Evolutionary conservation across 129 eudicot species (phyloP).

Genomic region (Artemisia tridentata): DNA sequence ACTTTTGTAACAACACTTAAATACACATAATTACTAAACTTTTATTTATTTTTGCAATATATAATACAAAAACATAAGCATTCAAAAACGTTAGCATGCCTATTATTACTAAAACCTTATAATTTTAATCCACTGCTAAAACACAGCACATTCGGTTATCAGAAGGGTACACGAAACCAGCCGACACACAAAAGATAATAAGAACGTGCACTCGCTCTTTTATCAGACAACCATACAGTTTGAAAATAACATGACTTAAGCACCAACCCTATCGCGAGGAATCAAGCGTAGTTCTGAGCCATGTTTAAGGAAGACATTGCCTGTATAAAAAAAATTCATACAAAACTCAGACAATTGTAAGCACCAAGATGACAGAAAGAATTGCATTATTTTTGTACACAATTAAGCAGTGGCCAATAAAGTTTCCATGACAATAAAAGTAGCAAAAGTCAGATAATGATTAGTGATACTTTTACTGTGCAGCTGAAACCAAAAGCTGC

Average conservation of each 20-base stretch:
- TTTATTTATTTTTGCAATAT: neutral
- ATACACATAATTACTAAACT: neutral
- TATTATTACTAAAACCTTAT: no score
- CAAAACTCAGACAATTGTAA: neutral
- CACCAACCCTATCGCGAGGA: slow-evolving; percentile 98
- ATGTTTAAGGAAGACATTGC: slow-evolving; percentile 92
- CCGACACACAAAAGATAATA: neutral
- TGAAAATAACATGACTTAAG: slow-evolving; percentile 14
- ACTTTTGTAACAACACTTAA: slow-evolving; percentile 10
- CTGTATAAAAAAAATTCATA: slow-evolving; percentile 36
- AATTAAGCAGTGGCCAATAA: neutral
- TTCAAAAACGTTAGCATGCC: no score
- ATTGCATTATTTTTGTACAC: neutral
- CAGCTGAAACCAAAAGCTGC: no score
- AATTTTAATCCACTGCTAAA: no score
- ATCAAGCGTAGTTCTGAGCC: slow-evolving; percentile 91
- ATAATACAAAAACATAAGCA: no score
- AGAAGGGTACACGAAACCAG: neutral
- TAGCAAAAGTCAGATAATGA: neutral
- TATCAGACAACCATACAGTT: neutral
- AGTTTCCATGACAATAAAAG: neutral
- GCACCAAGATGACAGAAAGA: neutral
- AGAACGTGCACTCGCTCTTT: neutral
- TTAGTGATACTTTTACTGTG: neutral
- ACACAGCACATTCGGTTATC: no score